Percentiles rank a stretch among this genome's conserved stretches.
phyloP scores from a whole-genome alignment of 495 filamentous ascomycete genomes.

The Delitschia confertaspora region DNA sequence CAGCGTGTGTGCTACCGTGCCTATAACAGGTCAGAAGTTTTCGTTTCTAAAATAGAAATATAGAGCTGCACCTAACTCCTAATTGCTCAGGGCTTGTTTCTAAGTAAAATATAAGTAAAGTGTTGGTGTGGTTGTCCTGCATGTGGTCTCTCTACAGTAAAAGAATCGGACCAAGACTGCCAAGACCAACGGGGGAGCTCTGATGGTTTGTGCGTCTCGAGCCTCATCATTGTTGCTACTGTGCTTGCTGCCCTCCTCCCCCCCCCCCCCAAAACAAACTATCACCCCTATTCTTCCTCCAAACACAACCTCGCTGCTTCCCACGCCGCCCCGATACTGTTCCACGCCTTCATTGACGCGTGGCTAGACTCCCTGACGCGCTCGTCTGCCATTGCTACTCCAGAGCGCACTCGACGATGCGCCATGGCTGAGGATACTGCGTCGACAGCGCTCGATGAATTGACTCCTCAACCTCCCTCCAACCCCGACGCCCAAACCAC shows the following conservation, averaged over 20 bases:
- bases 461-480: constrained; percentile 35
- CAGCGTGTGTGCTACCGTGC: too few species aligned
- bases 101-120: too few species aligned
- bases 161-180: too few species aligned
- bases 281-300: constrained; percentile 3
- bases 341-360: constrained; percentile 22
- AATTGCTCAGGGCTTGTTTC: too few species aligned
- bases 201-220: too few species aligned
- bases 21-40: too few species aligned
- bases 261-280: constrained; percentile 3
- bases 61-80: too few species aligned
- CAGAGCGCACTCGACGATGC: constrained; percentile 15
- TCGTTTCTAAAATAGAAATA: too few species aligned
- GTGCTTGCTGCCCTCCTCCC: neutral
- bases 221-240: neutral
- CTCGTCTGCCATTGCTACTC: constrained; percentile 14
- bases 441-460: constrained; percentile 27
- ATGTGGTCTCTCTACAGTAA: too few species aligned
- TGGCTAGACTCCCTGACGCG: constrained; percentile 25
- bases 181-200: too few species aligned
- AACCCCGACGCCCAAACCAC: constrained; percentile 94
- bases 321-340: constrained; percentile 16
- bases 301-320: neutral
- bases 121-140: too few species aligned
- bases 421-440: constrained; percentile 25